Conservation (phyloP, 2,329 filamentous ascomycete genomes). For the Emmonsia crescens region DNA sequence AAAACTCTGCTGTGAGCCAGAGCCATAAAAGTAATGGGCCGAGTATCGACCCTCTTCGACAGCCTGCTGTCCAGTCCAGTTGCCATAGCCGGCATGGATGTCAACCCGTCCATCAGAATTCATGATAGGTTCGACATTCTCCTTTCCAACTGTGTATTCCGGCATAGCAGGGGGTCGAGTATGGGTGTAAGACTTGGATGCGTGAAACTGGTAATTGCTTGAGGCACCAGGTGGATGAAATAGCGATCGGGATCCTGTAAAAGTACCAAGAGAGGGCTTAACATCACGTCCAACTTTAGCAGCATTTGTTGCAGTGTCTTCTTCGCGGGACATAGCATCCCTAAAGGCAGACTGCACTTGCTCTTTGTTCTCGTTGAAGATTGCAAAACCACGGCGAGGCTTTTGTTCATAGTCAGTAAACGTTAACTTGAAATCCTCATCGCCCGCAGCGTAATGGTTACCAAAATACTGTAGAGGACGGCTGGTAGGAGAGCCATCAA, state of each 20-base stretch:
- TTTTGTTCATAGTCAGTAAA: conserved; percentile 21
- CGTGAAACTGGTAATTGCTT: conserved; percentile 11
- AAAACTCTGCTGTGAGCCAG: conserved; percentile 16
- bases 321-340: not conserved
- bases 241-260: not conserved
- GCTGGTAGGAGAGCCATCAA: conserved; percentile 15
- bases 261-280: not conserved
- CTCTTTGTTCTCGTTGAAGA: conserved; percentile 27
- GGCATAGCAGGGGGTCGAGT: conserved; percentile 9
- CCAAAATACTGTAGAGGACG: conserved; percentile 14
- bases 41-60: conserved; percentile 15
- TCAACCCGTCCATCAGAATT: conserved; percentile 15
- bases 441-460: conserved; percentile 16
- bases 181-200: conserved; percentile 9
- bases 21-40: conserved; percentile 20
- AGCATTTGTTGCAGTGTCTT: not conserved
- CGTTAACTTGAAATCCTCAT: conserved; percentile 26
- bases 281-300: not conserved
- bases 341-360: not conserved
- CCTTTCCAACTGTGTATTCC: conserved; percentile 19
- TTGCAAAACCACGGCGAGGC: conserved; percentile 21
- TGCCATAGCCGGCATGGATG: conserved; percentile 16
- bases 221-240: not conserved
- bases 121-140: conserved; percentile 29
- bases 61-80: conserved; percentile 15